Evolutionary conservation across 345 rosid genomes (phyloP).

Genomic region (Durio zibethinus): DNA sequence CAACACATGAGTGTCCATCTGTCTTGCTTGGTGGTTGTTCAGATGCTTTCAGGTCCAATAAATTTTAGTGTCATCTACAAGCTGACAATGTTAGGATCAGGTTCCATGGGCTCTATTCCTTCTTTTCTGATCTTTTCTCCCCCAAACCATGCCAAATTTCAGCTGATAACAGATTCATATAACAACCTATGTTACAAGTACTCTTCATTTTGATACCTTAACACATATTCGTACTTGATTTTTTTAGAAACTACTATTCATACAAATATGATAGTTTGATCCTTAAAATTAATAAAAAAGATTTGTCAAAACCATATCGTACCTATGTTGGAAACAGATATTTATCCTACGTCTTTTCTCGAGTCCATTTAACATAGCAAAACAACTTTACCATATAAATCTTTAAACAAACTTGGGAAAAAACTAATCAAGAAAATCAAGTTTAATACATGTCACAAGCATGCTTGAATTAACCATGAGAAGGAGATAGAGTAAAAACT

Average conservation of each 20-base stretch:
- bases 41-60: constrained; percentile 13
- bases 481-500: neutral
- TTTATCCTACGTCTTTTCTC: no score
- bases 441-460: neutral
- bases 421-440: no score
- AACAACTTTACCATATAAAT: no score
- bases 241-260: no score
- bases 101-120: neutral
- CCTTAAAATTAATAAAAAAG: no score
- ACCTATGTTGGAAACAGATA: no score
- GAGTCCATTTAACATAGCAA: no score
- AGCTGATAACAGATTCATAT: neutral
- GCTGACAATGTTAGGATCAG: neutral
- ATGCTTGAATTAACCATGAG: neutral
- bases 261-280: no score
- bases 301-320: no score
- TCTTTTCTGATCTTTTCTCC: neutral
- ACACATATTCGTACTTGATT: no score
- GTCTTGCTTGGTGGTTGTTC: constrained; percentile 15
- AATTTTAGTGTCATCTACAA: constrained; percentile 1
- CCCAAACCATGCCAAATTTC: neutral
- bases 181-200: neutral
- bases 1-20: constrained; percentile 15
- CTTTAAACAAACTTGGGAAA: no score
- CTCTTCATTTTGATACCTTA: no score